Base-by-base conservation (phyloP, 768 basidiomycete genomes). In the Clitopilus hobsonii region DNA sequence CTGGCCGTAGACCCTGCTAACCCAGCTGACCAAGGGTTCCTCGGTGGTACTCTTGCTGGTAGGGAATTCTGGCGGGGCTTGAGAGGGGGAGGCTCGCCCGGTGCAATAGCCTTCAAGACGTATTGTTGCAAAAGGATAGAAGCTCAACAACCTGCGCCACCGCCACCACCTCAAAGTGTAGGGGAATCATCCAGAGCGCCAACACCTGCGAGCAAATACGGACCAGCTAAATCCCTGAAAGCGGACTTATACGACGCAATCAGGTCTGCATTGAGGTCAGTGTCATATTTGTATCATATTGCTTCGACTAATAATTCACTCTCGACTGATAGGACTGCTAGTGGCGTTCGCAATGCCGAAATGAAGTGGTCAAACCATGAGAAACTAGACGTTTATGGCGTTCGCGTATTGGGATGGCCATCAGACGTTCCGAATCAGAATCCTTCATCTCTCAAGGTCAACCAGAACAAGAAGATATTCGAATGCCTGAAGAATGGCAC, bases 351-450 rank as follows among this genome's bases (percentile, higher is more conserved):
- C 10, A 82, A 75, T 53, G 85, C 86, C 20, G 86, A 88, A 61
- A 88, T 88, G 86, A 87, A 83, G 65, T 88, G 86, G 86, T 82
- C 83, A 7, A 86, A 85, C 62, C 85, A 79, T 50, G 77, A 81
- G 23, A 74, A 80, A 41, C 64, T 88, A 51, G 71, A 75, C 58
- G 61, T 70, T 5, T 87, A 85, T 59, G 82, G 82, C 8, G 81
- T 88, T 27, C 77, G 72, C 52, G 65, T 88, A 45, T 72, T 81
- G 13, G 86, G 86, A 38, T 88, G 86, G 86, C 86, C 86, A 8
- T 56, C 74, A 22, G 69, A 69, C 26, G 74, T 88, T 22, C 85
- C 85, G 6, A 66, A 70, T 22, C 79, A 80, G 59, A 88, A 87
- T 59, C 86, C 86, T 5, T 87, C 85, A 25, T 68, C 76, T 8